phyloP scores from a whole-genome alignment of 805 yeast genomes.

The Ogataea polymorpha region DNA sequence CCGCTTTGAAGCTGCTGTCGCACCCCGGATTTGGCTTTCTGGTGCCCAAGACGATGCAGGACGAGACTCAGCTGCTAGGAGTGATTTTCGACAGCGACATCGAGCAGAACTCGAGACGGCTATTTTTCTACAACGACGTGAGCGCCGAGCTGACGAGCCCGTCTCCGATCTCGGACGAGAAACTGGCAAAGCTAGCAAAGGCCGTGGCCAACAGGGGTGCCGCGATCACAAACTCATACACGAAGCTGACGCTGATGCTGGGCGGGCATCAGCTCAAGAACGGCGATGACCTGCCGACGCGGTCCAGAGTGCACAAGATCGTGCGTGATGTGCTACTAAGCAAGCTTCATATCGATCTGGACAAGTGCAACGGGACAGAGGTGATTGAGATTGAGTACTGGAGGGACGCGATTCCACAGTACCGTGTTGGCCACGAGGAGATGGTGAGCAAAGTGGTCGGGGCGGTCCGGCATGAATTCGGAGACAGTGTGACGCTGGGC shows the following conservation, averaged over 20 bases:
- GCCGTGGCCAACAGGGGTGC: conserved; percentile 19
- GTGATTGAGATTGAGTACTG: conserved; percentile 41
- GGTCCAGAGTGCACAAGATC: conserved; percentile 21
- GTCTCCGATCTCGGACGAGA: neutral
- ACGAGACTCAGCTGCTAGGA: conserved; percentile 63
- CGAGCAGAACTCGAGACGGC: conserved; percentile 46
- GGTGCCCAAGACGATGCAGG: conserved; percentile 55
- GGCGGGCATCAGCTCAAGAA: conserved; percentile 55
- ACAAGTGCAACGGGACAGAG: conserved; percentile 12
- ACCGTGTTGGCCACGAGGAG: conserved; percentile 62
- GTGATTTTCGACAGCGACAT: conserved; percentile 88
- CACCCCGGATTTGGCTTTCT: conserved; percentile 79
- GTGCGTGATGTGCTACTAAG: conserved; percentile 22
- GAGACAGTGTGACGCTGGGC: conserved; percentile 51
- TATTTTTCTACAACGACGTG: conserved; percentile 24
- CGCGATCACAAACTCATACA: conserved; percentile 37
- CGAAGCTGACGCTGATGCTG: conserved; percentile 83
- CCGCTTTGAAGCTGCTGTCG: conserved; percentile 39
- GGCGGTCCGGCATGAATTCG: conserved; percentile 34
- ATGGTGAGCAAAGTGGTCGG: conserved; percentile 36
- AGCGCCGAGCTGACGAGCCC: conserved; percentile 9
- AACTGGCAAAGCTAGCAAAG: conserved; percentile 15
- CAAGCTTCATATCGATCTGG: conserved; percentile 21
- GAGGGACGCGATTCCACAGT: conserved; percentile 73
- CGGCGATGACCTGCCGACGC: conserved; percentile 20